Evolutionary conservation across 2,329 filamentous ascomycete genomes (phyloP).

Genomic region (Coleophoma crateriformis): DNA sequence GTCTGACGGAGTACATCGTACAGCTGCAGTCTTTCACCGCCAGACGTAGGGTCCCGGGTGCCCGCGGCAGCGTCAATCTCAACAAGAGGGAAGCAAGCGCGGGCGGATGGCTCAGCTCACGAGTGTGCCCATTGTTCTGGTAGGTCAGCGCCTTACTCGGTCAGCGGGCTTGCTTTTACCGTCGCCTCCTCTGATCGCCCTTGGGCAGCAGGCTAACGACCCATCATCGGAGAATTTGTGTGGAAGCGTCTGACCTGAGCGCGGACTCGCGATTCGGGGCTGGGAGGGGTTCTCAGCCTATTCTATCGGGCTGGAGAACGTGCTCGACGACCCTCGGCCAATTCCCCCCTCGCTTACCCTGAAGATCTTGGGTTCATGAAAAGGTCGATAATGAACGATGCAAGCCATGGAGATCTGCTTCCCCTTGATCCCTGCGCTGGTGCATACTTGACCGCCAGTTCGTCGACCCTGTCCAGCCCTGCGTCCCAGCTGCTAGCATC

Average conservation of each 20-base stretch:
- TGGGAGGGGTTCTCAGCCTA: constrained; percentile 11
- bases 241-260: not conserved
- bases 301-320: constrained; percentile 6
- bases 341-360: not conserved
- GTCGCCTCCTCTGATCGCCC: not conserved
- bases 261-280: constrained; percentile 5
- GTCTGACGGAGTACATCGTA: constrained; percentile 15
- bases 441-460: constrained; percentile 28
- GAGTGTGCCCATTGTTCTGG: constrained; percentile 16
- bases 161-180: not conserved
- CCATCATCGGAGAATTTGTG: not conserved
- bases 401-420: constrained; percentile 28
- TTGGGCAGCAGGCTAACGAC: not conserved
- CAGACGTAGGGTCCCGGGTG: constrained; percentile 22
- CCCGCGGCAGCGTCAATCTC: constrained; percentile 1
- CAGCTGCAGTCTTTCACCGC: constrained; percentile 18
- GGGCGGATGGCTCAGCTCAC: constrained; percentile 7
- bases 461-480: constrained; percentile 8
- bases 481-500: not conserved
- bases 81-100: constrained; percentile 8
- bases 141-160: not conserved
- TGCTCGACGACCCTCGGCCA: constrained; percentile 6
- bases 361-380: constrained; percentile 28
- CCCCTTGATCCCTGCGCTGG: constrained; percentile 18
- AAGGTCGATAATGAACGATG: constrained; percentile 17